These are phyloP conservation scores for Phtheirospermum japonicum DNA, from an alignment of 257 asterid species.

Conservation along the genomic window DNA sequence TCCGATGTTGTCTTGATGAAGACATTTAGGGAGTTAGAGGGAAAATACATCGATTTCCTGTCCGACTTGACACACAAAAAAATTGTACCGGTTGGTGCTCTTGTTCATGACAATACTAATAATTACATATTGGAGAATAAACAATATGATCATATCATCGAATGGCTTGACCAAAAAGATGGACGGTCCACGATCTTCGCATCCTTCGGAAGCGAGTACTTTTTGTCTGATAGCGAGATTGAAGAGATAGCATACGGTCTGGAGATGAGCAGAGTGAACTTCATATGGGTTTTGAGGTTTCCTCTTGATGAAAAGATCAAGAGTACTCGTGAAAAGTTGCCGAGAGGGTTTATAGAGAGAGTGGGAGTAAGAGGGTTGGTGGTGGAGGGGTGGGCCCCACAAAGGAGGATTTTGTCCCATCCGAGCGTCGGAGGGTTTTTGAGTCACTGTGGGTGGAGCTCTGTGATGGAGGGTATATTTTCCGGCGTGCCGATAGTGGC, in stretches of 20 bases:
- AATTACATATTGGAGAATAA: neutral
- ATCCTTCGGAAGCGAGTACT: slow-evolving; percentile 64
- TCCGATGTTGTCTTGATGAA: slow-evolving; percentile 42
- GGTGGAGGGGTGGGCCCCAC: slow-evolving; percentile 61
- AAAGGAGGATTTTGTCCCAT: slow-evolving; percentile 42
- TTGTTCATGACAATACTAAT: slow-evolving; percentile 28
- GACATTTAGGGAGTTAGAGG: slow-evolving; percentile 50
- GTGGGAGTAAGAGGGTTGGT: slow-evolving; percentile 44
- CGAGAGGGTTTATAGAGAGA: slow-evolving; percentile 44
- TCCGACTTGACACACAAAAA: slow-evolving; percentile 30
- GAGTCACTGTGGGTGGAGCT: slow-evolving; percentile 72
- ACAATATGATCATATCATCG: slow-evolving; percentile 20
- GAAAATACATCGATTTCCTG: slow-evolving; percentile 47
- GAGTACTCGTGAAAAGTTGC: slow-evolving; percentile 28
- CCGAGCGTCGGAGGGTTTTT: slow-evolving; percentile 51
- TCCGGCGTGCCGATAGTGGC: slow-evolving; percentile 54
- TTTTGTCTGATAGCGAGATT: slow-evolving; percentile 44
- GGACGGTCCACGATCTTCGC: slow-evolving; percentile 48
- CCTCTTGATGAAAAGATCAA: slow-evolving; percentile 28
- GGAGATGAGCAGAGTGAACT: slow-evolving; percentile 49
- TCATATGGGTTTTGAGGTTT: slow-evolving; percentile 60
- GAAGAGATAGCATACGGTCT: slow-evolving; percentile 57
- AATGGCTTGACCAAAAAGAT: slow-evolving; percentile 51
- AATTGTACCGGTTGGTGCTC: slow-evolving; percentile 52
- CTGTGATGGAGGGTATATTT: slow-evolving; percentile 50